These are phyloP conservation scores for Neurospora crassa DNA, from an alignment of 2,329 filamentous ascomycete species.

Conservation along the genomic window DNA sequence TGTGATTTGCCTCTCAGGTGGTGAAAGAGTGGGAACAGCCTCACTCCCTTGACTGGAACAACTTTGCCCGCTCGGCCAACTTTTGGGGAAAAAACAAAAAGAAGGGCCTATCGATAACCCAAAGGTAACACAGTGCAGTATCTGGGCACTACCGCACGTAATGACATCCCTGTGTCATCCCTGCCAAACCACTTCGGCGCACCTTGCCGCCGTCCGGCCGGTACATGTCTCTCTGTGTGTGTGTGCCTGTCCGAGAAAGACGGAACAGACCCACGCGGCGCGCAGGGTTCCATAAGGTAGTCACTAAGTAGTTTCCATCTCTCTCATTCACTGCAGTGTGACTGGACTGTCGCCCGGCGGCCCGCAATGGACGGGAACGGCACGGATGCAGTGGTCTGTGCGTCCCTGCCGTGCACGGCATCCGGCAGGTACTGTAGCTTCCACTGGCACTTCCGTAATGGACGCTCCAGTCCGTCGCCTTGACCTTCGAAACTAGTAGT, in stretches of 20 bases:
- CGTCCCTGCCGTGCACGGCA: background rate
- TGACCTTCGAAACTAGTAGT: conserved; percentile 1
- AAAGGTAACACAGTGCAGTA: background rate
- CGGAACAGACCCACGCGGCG: background rate
- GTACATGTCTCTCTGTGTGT: background rate
- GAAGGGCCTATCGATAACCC: background rate
- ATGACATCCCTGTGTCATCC: background rate
- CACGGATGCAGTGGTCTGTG: background rate
- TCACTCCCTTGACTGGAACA: background rate
- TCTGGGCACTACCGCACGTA: background rate
- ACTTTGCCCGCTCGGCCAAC: background rate
- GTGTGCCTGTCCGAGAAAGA: background rate
- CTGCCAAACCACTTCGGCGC: background rate
- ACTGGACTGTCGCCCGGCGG: background rate
- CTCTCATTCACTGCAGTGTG: background rate
- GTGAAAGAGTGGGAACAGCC: background rate
- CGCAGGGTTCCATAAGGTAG: background rate
- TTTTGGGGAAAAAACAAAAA: background rate
- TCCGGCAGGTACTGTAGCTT: background rate
- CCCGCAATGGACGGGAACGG: background rate
- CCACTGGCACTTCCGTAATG: background rate
- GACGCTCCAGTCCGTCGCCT: background rate
- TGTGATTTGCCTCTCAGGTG: background rate
- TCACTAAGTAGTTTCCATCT: background rate
- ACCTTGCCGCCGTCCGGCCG: background rate